phyloP scores from a whole-genome alignment of 2,329 filamentous ascomycete genomes.

The Aciculosporium take region DNA sequence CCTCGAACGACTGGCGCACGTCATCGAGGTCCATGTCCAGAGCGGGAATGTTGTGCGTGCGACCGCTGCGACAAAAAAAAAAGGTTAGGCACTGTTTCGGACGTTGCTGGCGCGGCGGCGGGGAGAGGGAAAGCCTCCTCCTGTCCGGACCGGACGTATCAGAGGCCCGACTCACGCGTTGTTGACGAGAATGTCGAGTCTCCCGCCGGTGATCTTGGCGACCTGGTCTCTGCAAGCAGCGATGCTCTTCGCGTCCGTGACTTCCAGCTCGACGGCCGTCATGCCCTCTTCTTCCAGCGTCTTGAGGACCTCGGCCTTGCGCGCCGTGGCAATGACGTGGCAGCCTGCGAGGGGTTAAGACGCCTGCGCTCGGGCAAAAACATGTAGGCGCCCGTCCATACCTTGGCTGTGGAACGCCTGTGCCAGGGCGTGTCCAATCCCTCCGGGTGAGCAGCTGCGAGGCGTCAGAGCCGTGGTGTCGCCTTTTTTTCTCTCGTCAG shows the following conservation, averaged over 20 bases:
- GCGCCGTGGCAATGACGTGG: slow-evolving; percentile 43
- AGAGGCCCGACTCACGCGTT: slow-evolving; percentile 44
- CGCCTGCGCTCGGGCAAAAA: no score
- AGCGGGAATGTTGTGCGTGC: slow-evolving; percentile 35
- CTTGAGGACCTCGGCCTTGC: slow-evolving; percentile 31
- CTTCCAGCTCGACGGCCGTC: slow-evolving; percentile 36
- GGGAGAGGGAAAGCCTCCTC: not conserved
- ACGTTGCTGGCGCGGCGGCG: no score
- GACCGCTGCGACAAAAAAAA: slow-evolving; percentile 23
- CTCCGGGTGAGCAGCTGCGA: slow-evolving; percentile 40
- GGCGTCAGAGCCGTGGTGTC: not conserved
- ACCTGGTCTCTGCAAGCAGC: slow-evolving; percentile 32
- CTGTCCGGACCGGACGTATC: no score
- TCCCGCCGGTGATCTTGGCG: slow-evolving; percentile 32
- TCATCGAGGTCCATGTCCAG: slow-evolving; percentile 38
- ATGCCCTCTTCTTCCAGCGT: slow-evolving; percentile 33
- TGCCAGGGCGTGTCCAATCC: slow-evolving; percentile 41
- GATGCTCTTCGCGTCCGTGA: slow-evolving; percentile 38
- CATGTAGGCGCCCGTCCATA: slow-evolving; percentile 13
- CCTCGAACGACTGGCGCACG: slow-evolving; percentile 39
- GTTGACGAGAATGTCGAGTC: slow-evolving; percentile 44
- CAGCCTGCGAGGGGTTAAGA: slow-evolving; percentile 18
- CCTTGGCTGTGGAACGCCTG: slow-evolving; percentile 38
- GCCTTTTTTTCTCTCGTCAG: no score
- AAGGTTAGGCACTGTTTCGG: not conserved